A percentile compares a stretch with the other conserved stretches of the same genome.
These are phyloP conservation scores for Eucalyptus pumila DNA, from an alignment of 345 rosid genomes.

Conservation along the genomic window DNA sequence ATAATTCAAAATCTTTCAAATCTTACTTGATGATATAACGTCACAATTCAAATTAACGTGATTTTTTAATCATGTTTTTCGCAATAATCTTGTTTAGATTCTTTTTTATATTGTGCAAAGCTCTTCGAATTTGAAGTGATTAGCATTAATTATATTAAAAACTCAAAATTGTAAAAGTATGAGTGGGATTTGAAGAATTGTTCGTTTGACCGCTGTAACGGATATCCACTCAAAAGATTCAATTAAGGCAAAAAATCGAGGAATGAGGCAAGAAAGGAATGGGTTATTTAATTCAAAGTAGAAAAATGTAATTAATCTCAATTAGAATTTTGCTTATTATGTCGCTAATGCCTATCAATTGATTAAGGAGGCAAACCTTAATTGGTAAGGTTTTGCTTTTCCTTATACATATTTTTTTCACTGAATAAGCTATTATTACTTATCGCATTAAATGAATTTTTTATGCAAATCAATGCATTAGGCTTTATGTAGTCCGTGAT, in stretches of 20 bases:
- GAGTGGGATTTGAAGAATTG: background rate
- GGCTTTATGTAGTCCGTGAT: background rate
- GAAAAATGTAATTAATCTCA: background rate
- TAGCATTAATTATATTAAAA: background rate
- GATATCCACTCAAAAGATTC: background rate
- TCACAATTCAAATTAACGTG: background rate
- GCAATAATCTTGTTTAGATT: background rate
- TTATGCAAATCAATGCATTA: background rate
- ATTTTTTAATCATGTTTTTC: accelerated
- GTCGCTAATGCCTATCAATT: background rate
- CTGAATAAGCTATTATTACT: background rate
- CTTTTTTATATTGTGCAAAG: background rate
- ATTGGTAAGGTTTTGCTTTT: background rate
- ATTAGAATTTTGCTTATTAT: background rate
- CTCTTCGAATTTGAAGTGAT: background rate
- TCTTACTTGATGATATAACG: accelerated
- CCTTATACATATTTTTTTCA: background rate
- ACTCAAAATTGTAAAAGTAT: background rate
- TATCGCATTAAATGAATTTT: background rate
- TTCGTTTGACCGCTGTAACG: background rate
- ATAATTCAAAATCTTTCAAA: background rate
- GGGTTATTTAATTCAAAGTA: background rate
- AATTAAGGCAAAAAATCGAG: background rate
- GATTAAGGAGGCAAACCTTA: background rate
- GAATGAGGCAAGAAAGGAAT: background rate